Conservation (phyloP, 371 early-diverging fungal genomes). For the Sporodiniella umbellata region DNA sequence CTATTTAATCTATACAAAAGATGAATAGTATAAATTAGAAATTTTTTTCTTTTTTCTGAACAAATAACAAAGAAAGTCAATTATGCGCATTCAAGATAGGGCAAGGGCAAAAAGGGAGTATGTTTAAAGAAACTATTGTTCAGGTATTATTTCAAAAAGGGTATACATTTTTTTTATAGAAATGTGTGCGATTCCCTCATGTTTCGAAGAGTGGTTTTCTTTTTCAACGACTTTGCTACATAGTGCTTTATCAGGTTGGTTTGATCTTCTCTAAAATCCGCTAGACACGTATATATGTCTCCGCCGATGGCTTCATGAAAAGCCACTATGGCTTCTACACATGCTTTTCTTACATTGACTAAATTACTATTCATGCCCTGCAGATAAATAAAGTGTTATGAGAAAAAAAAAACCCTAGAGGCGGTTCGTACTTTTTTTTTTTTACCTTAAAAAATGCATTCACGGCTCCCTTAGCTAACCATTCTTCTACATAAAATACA, state of each 20-base stretch:
- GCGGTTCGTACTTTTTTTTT: background rate
- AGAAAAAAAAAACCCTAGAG: background rate
- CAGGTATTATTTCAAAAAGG: constrained; percentile 1
- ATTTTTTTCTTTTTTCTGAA: background rate
- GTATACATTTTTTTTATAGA: constrained; percentile 7
- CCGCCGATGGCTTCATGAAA: constrained; percentile 45
- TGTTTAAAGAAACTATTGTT: background rate
- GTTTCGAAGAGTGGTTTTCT: constrained; percentile 33
- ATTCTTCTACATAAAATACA: constrained; percentile 38
- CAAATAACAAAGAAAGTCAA: too few relatives aligned
- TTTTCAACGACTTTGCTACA: constrained; percentile 40
- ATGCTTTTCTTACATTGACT: constrained; percentile 44
- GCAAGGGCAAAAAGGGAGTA: background rate
- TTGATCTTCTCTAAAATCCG: constrained; percentile 45
- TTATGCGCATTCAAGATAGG: too few relatives aligned
- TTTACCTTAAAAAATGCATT: constrained; percentile 42
- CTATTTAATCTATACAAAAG: background rate
- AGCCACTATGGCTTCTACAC: constrained; percentile 47
- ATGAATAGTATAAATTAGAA: background rate
- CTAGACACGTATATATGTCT: constrained; percentile 34
- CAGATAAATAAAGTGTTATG: background rate
- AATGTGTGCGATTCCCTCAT: constrained; percentile 31
- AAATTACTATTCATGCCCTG: constrained; percentile 42
- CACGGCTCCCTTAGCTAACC: constrained; percentile 36
- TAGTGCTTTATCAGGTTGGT: constrained; percentile 39